Evolutionary conservation across 2,329 filamentous ascomycete genomes (phyloP), one percentile per base, ranked within the genome.

Genomic region (Colletotrichum theobromicola): DNA sequence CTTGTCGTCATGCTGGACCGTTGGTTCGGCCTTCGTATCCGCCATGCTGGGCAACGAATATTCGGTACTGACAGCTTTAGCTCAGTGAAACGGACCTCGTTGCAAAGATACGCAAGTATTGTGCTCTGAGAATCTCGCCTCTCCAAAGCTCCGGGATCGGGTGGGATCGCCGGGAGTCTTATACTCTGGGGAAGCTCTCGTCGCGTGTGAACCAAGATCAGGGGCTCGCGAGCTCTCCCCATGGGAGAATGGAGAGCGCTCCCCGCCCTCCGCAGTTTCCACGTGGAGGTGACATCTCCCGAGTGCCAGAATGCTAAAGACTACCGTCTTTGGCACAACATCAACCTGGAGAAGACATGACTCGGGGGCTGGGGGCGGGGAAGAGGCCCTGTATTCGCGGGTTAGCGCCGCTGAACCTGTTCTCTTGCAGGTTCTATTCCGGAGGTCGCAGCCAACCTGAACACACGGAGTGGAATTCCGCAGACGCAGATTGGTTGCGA

Each of bases 181-280:
- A 70, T 70, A 74, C 21, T 50, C 53, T 35, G 30, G 30, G 21
- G 4, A n/a, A 30, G 8, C 24, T n/a, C 12, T 26, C 26, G 18
- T 24, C 30, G n/a, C 24, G 24, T 24, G 9, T 30, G 58, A 21
- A 62, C 12, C 21, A 35, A 50, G 21, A 32, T 55, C 66, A 60
- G 60, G 30, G 57, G 34, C n/a, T 46, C 15, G 10, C 30, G 18
- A 28, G 50, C 32, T 67, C 34, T 65, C 71, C 70, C 71, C 67
- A 15, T 74, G 71, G 28, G 50, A 5, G 35, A 50, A 16, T 35
- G 46, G 18, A 60, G 55, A 30, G 32, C n/a, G 7, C 24, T 37
- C 70, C 60, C 71, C 35, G 58, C 67, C 60, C 71, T 70, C 71
- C 71, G 71, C 60, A 70, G 30, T 65, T 60, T 70, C 71, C 67